Conservation (phyloP, 2,329 filamentous ascomycete genomes). For the Stachybotrys echinatus region DNA sequence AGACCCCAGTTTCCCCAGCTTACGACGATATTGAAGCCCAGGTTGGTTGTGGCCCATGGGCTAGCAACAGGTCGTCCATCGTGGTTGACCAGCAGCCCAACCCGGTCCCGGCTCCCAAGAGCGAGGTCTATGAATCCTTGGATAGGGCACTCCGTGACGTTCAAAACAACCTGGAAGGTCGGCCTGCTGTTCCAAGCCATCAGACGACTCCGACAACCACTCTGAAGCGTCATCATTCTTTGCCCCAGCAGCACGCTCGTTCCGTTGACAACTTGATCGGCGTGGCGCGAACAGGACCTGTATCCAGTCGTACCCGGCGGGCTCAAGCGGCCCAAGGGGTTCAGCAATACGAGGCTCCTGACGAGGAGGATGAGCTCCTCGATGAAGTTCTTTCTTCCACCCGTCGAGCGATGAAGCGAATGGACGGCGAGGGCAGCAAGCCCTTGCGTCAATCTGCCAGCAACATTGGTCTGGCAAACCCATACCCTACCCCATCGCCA, state of each 20-base stretch:
- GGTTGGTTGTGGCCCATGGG: slow-evolving; percentile 85
- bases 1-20: slow-evolving; percentile 70
- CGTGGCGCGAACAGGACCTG: slow-evolving; percentile 54
- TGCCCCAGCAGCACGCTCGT: slow-evolving; percentile 56
- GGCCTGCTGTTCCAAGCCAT: slow-evolving; percentile 45
- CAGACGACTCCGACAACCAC: slow-evolving; percentile 41
- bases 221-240: slow-evolving; percentile 61
- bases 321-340: slow-evolving; percentile 69
- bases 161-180: slow-evolving; percentile 43
- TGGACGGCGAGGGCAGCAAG: slow-evolving; percentile 46
- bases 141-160: slow-evolving; percentile 53
- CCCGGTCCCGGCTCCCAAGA: slow-evolving; percentile 44
- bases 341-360: slow-evolving; percentile 86
- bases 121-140: slow-evolving; percentile 54
- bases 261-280: slow-evolving; percentile 59
- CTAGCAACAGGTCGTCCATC: slow-evolving; percentile 79
- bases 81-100: slow-evolving; percentile 58
- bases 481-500: slow-evolving; percentile 63
- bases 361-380: slow-evolving; percentile 92
- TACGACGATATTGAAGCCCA: slow-evolving; percentile 91
- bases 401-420: slow-evolving; percentile 65
- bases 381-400: slow-evolving; percentile 83
- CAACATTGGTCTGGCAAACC: slow-evolving; percentile 53
- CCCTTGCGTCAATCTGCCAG: slow-evolving; percentile 57
- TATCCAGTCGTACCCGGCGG: slow-evolving; percentile 75